A percentile compares a stretch with the other conserved stretches of the same genome.
Conservation (phyloP, 2,329 filamentous ascomycete genomes). For the Botryotinia convoluta region DNA sequence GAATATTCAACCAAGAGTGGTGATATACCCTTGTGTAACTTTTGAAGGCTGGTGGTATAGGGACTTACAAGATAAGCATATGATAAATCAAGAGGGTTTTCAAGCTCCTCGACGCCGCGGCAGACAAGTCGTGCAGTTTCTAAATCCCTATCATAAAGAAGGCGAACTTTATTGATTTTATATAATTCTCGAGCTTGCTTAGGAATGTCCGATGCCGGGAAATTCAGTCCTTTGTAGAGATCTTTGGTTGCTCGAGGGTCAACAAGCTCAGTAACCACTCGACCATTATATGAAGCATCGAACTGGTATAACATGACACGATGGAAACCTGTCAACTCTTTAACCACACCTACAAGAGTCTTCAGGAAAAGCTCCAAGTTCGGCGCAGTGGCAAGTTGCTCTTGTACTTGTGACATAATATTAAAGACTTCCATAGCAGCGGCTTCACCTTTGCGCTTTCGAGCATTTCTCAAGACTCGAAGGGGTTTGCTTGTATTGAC, state of each 20-base stretch:
- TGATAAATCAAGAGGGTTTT: slow-evolving; percentile 69
- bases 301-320: slow-evolving; percentile 94
- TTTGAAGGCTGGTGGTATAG: not conserved
- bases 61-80: slow-evolving; percentile 58
- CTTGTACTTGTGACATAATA: slow-evolving; percentile 88
- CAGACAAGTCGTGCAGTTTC: slow-evolving; percentile 80
- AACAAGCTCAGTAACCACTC: slow-evolving; percentile 83
- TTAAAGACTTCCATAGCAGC: slow-evolving; percentile 88
- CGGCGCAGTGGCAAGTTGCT: slow-evolving; percentile 73
- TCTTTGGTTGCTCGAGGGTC: slow-evolving; percentile 77
- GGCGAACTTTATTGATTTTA: slow-evolving; percentile 82
- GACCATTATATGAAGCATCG: slow-evolving; percentile 76
- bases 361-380: slow-evolving; percentile 74
- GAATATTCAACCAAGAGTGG: not conserved
- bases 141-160: slow-evolving; percentile 82
- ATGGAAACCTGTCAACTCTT: slow-evolving; percentile 87
- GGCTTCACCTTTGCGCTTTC: slow-evolving; percentile 62
- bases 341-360: slow-evolving; percentile 78
- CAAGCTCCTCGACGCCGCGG: slow-evolving; percentile 68
- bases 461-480: slow-evolving; percentile 71
- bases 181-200: slow-evolving; percentile 86
- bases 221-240: slow-evolving; percentile 82
- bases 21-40: not conserved
- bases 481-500: slow-evolving; percentile 72
- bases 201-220: slow-evolving; percentile 86